These are phyloP conservation scores for Allantophomopsis cytisporea DNA, from an alignment of 2,329 filamentous ascomycete genomes.

Conservation along the genomic window DNA sequence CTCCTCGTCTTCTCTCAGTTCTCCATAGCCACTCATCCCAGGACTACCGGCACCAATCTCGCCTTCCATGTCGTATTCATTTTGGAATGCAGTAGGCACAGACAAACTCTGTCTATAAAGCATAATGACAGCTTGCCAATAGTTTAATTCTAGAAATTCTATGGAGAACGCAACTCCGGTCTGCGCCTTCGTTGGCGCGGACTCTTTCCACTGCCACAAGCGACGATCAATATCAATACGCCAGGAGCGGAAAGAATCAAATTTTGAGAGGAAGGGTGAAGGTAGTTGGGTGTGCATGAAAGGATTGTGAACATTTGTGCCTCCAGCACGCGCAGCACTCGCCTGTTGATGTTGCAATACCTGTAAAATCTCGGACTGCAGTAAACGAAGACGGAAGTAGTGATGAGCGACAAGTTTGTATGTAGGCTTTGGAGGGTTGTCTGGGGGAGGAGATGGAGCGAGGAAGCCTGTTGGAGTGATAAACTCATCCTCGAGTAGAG, in stretches of 20 bases:
- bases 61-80: constrained; percentile 55
- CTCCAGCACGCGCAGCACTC: constrained; percentile 56
- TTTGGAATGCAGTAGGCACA: constrained; percentile 72
- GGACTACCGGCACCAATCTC: constrained; percentile 43
- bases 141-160: constrained; percentile 87
- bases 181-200: constrained; percentile 61
- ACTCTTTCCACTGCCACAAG: constrained; percentile 75
- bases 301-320: constrained; percentile 50
- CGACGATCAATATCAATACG: constrained; percentile 74
- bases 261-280: constrained; percentile 74
- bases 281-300: constrained; percentile 69
- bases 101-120: constrained; percentile 84
- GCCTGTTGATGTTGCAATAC: constrained; percentile 88
- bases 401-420: constrained; percentile 89
- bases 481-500: constrained; percentile 72
- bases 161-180: constrained; percentile 83
- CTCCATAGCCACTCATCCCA: constrained; percentile 41
- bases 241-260: constrained; percentile 81
- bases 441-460: constrained; percentile 24
- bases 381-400: constrained; percentile 75
- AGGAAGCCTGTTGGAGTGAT: constrained; percentile 71
- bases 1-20: constrained; percentile 72
- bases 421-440: constrained; percentile 47
- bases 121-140: constrained; percentile 96
- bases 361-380: constrained; percentile 92